Evolutionary conservation across 257 asterid genomes (phyloP).

Genomic region (Rhazya stricta): DNA sequence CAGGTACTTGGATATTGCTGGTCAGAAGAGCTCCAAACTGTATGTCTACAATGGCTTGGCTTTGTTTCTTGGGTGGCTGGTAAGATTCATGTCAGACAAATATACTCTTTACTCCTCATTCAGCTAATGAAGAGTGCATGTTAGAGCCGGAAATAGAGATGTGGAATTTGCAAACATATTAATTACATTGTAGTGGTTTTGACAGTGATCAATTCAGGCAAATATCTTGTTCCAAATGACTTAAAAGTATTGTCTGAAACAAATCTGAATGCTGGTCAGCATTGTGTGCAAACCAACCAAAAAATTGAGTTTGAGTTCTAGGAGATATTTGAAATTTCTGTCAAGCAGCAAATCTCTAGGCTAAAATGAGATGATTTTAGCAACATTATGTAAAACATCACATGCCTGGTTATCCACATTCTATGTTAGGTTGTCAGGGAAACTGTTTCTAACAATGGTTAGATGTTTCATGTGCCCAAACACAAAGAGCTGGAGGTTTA

Average conservation of each 20-base stretch:
- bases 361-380: neutral
- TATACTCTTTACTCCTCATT: neutral
- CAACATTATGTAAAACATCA: neutral
- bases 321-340: neutral
- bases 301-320: neutral
- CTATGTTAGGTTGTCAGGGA: too few relatives aligned
- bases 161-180: neutral
- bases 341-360: too few relatives aligned
- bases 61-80: slow-evolving; percentile 94
- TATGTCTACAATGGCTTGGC: slow-evolving; percentile 74
- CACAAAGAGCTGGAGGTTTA: neutral
- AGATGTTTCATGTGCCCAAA: neutral
- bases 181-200: neutral
- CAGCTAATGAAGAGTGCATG: neutral
- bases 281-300: neutral
- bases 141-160: neutral
- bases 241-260: neutral
- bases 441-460: neutral
- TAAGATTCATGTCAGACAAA: slow-evolving; percentile 31
- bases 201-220: neutral
- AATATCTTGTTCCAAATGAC: neutral
- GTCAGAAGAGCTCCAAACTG: slow-evolving; percentile 60
- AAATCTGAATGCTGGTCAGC: neutral
- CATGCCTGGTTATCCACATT: neutral
- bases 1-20: slow-evolving; percentile 81